Conservation (phyloP, 768 basidiomycete genomes). For the Lactarius vividus region DNA sequence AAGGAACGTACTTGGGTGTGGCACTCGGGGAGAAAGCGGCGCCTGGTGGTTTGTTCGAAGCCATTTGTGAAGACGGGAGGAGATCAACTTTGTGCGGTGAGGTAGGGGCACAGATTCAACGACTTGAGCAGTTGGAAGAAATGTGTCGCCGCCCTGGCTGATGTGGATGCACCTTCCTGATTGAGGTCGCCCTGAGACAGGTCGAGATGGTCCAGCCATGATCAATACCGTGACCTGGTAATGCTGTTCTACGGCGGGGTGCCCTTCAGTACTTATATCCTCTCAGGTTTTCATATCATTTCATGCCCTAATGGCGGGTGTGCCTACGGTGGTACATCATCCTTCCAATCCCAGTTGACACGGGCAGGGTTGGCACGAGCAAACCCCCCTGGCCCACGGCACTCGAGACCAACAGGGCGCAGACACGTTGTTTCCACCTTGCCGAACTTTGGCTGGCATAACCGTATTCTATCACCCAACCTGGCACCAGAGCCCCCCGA, state of each 20-base stretch:
- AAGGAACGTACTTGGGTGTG: constrained; percentile 18
- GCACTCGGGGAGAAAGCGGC: constrained; percentile 13
- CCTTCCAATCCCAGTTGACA: not conserved
- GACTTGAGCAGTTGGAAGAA: not conserved
- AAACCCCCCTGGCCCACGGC: not conserved
- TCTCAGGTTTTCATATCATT: not conserved
- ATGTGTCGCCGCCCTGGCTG: not conserved
- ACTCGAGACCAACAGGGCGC: not conserved
- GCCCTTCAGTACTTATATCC: not conserved
- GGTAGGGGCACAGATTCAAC: not conserved
- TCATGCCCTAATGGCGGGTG: not conserved
- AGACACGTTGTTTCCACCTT: not conserved
- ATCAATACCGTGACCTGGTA: not conserved
- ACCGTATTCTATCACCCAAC: not conserved
- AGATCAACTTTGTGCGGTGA: not conserved
- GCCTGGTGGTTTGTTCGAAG: constrained; percentile 4
- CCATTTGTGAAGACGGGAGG: constrained; percentile 1
- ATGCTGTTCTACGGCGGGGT: not conserved
- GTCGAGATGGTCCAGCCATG: not conserved
- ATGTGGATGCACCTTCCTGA: not conserved
- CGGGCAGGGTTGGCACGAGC: not conserved
- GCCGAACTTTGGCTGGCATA: not conserved
- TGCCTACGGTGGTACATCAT: not conserved
- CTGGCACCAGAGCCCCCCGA: not conserved
- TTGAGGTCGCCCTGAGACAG: not conserved